Evolutionary conservation across 768 basidiomycete genomes (phyloP).

Genomic region (Lentinula raphanica): DNA sequence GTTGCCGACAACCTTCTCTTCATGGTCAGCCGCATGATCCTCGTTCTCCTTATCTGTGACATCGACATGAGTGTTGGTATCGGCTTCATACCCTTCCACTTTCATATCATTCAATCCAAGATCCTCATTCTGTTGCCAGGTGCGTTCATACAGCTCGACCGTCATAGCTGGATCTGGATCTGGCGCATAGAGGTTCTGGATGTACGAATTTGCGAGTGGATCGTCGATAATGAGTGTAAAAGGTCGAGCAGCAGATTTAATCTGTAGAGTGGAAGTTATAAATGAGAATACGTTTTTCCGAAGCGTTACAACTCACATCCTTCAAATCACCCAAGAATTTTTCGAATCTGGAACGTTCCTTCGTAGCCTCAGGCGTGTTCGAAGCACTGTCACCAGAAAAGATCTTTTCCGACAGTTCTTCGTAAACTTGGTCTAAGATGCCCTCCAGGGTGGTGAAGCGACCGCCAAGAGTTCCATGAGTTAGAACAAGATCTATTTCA

Average conservation of each 20-base stretch:
- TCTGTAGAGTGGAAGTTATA: conserved; percentile 32
- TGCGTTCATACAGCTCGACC: conserved; percentile 77
- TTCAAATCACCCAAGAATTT: conserved; percentile 74
- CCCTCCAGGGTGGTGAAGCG: conserved; percentile 98
- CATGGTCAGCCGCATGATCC: background rate
- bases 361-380: conserved; percentile 13
- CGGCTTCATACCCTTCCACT: conserved; percentile 65
- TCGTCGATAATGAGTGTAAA: conserved; percentile 96
- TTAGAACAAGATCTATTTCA: conserved; percentile 89
- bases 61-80: conserved; percentile 22
- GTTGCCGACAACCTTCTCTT: background rate
- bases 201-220: conserved; percentile 90
- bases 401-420: conserved; percentile 87
- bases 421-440: conserved; percentile 89
- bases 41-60: background rate
- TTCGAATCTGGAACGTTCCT: conserved; percentile 59
- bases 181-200: conserved; percentile 96
- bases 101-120: conserved; percentile 89
- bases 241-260: conserved; percentile 70
- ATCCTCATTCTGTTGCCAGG: conserved; percentile 90
- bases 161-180: conserved; percentile 94
- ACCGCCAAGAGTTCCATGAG: conserved; percentile 92
- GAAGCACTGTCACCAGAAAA: conserved; percentile 70
- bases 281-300: background rate
- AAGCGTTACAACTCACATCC: conserved; percentile 39